phyloP scores from a whole-genome alignment of 78 protist species.

The Acrasis kona region DNA sequence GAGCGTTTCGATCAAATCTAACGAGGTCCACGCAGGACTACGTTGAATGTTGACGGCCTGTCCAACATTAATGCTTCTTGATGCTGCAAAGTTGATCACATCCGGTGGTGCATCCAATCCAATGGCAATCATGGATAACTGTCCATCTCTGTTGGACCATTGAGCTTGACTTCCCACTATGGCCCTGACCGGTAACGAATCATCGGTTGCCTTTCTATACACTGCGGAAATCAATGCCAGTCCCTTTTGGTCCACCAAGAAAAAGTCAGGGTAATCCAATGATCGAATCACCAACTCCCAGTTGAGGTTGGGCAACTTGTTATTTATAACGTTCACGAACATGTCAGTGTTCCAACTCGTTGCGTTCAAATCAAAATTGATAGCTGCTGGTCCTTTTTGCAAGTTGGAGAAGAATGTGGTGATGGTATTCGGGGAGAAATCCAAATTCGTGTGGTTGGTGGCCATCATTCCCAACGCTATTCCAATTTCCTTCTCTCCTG shows the following conservation, averaged over 20 bases:
- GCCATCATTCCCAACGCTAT: not conserved
- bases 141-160: not conserved
- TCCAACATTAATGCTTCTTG: not conserved
- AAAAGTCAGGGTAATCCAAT: constrained; percentile 24
- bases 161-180: not conserved
- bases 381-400: not conserved
- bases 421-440: not conserved
- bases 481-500: not conserved
- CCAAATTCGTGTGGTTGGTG: not conserved
- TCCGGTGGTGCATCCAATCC: not conserved
- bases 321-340: constrained; percentile 5
- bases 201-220: not conserved
- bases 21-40: constrained; percentile 1
- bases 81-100: not conserved
- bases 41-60: not conserved
- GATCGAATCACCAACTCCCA: constrained; percentile 25
- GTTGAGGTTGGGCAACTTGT: not conserved
- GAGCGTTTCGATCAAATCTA: constrained; percentile 17
- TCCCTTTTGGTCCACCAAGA: not conserved
- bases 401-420: not conserved
- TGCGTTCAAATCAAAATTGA: not conserved
- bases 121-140: not conserved
- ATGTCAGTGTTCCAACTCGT: constrained; percentile 19
- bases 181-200: not conserved
- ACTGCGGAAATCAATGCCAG: constrained; percentile 2